phyloP scores from a whole-genome alignment of 495 filamentous ascomycete species.

The Xylaria nigripes region DNA sequence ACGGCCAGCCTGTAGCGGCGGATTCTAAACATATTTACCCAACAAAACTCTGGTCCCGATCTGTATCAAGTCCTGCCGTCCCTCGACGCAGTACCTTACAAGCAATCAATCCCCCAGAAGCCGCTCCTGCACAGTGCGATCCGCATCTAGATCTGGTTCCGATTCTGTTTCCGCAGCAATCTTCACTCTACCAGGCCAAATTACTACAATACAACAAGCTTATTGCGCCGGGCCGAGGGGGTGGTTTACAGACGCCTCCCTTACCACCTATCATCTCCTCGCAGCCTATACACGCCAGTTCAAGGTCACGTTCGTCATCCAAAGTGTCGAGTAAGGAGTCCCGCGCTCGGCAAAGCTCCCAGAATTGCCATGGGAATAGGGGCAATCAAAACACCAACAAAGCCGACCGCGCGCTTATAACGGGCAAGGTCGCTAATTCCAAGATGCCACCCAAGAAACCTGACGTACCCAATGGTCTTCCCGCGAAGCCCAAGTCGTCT shows the following conservation, averaged over 20 bases:
- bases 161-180: slow-evolving; percentile 43
- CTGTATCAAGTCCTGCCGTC: slow-evolving; percentile 23
- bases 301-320: slow-evolving; percentile 43
- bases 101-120: slow-evolving; percentile 14
- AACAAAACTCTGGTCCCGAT: slow-evolving; percentile 34
- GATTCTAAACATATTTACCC: slow-evolving; percentile 44
- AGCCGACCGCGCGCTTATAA: slow-evolving; percentile 49
- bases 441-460: slow-evolving; percentile 45
- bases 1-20: slow-evolving; percentile 42
- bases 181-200: slow-evolving; percentile 43
- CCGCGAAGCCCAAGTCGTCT: slow-evolving; percentile 29
- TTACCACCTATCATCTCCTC: slow-evolving; percentile 39
- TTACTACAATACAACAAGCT: slow-evolving; percentile 49
- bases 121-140: slow-evolving; percentile 23
- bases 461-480: slow-evolving; percentile 23
- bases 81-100: slow-evolving; percentile 19
- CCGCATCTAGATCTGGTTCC: slow-evolving; percentile 38
- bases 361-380: slow-evolving; percentile 55
- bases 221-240: slow-evolving; percentile 42
- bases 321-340: slow-evolving; percentile 45
- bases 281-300: slow-evolving; percentile 39
- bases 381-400: slow-evolving; percentile 37
- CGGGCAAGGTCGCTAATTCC: slow-evolving; percentile 38
- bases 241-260: slow-evolving; percentile 39
- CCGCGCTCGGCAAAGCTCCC: slow-evolving; percentile 33